Evolutionary conservation across 148 eudicot species (phyloP), one percentile per base, ranked within the genome.

Genomic region (Arbutus unedo): DNA sequence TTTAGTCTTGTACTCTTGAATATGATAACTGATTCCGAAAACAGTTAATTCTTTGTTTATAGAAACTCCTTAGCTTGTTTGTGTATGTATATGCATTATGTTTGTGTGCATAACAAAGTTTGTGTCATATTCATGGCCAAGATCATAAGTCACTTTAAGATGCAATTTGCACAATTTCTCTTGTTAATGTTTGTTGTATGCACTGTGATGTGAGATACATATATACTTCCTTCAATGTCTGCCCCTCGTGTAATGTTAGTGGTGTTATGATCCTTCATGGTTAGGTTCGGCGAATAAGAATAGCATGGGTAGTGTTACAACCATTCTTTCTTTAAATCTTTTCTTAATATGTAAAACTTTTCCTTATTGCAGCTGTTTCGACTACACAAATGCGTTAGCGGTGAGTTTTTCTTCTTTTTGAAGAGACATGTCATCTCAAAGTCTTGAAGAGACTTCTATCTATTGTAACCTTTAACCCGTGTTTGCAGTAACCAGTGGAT

Each of bases 361-460:
- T 70, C 16, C 14, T 76, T 83, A n/a, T 31, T 91, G 91, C 98
- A 96, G 99, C 80, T 96, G 99, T 85, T 96, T 96, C 80, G 99
- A 96, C 91, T 96, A 96, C 97, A 96, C 99, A 53, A 96, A 96
- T 90, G 98, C 88, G 71, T 90, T 96, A 78, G 99, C 99, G 83
- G 99, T 96, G 83, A 90, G 98, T 88, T 78, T 38, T 79, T 66
- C 73, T 71, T 70, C 86, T 78, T 6, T 15, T 55, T n/a, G 11
- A 66, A 80, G 21, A n/a, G 43, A n/a, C 6, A 49, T n/a, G 3
- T 45, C 56, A 47, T 74, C 5, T 45, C 23, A 71, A 71, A 25
- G 74, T 38, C 45, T 8, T 68, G 15, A 2, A 68, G 5, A n/a
- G 7, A 62, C 9, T 72, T 44, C 13, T 48, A 19, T 74, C 18